Percentiles rank a stretch among this genome's conserved stretches.
Conservation (phyloP, 1,284 basidiomycete species). For the Heterobasidion parviporum region DNA sequence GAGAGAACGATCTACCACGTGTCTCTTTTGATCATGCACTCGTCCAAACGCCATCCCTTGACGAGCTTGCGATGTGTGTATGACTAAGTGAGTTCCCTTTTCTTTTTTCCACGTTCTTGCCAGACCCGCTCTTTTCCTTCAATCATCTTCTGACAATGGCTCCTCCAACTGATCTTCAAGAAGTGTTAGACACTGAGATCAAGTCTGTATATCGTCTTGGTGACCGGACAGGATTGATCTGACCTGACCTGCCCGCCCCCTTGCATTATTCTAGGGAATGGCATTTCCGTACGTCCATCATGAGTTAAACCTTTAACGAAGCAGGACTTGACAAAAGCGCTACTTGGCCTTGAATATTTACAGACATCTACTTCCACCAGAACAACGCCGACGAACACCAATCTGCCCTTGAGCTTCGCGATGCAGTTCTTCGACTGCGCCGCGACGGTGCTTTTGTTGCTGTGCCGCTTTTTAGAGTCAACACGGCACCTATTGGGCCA, state of each 20-base stretch:
- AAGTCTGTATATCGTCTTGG: conserved; percentile 35
- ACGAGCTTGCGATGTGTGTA: too few relatives aligned
- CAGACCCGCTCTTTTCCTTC: too few relatives aligned
- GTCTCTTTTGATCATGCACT: too few relatives aligned
- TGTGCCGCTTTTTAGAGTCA: conserved; percentile 64
- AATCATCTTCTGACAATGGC: conserved; percentile 13
- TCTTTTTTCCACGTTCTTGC: too few relatives aligned
- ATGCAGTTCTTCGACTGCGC: conserved; percentile 60
- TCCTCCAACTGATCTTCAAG: conserved; percentile 47
- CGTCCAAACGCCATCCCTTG: too few relatives aligned
- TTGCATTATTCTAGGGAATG: conserved; percentile 43
- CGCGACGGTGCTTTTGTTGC: conserved; percentile 70
- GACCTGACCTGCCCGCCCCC: conserved; percentile 1
- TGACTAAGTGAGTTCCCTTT: too few relatives aligned
- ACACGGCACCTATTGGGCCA: conserved; percentile 59
- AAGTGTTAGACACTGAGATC: conserved; percentile 55
- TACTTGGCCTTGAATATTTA: not conserved
- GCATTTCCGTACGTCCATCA: conserved; percentile 56
- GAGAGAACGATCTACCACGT: too few relatives aligned
- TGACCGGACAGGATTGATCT: not conserved
- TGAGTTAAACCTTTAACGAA: too few relatives aligned
- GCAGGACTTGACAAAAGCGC: too few relatives aligned
- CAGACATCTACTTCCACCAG: conserved; percentile 75
- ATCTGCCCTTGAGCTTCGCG: conserved; percentile 57
- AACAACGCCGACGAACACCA: conserved; percentile 52